Conservation (phyloP, 108 stramenopile species). For the Pseudonitzschia multiseries region DNA sequence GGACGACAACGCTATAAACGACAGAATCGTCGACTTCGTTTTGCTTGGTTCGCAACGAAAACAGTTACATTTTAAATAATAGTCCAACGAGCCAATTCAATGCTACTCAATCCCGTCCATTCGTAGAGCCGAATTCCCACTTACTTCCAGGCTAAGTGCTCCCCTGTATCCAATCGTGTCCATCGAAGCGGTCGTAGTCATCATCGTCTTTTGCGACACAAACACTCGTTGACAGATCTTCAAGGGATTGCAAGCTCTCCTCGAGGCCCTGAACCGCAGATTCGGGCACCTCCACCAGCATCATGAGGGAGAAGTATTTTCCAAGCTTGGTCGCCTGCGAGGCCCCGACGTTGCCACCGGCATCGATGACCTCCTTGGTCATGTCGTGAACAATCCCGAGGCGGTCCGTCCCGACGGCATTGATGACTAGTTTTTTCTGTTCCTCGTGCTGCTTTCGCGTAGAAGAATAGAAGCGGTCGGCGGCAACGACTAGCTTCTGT, state of each 20-base stretch:
- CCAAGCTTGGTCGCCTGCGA: slow-evolving; percentile 64
- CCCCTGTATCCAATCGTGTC: slow-evolving; percentile 20
- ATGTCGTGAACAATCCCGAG: slow-evolving; percentile 74
- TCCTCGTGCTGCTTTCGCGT: background rate
- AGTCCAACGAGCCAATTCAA: too few relatives aligned
- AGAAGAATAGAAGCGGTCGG: background rate
- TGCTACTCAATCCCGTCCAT: too few relatives aligned
- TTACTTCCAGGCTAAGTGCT: slow-evolving; percentile 13
- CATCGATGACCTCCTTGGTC: slow-evolving; percentile 58
- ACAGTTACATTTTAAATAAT: too few relatives aligned
- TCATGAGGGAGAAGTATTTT: slow-evolving; percentile 70
- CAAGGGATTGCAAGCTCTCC: slow-evolving; percentile 34
- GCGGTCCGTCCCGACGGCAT: slow-evolving; percentile 68
- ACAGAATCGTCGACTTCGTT: too few relatives aligned
- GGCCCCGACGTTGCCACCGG: slow-evolving; percentile 74
- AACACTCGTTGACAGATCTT: slow-evolving; percentile 53
- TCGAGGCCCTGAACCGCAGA: slow-evolving; percentile 34
- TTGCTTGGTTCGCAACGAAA: too few relatives aligned
- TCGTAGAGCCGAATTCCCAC: too few relatives aligned
- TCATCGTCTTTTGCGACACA: slow-evolving; percentile 32
- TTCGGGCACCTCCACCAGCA: slow-evolving; percentile 60
- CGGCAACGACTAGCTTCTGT: background rate
- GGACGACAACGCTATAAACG: too few relatives aligned
- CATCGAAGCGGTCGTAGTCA: background rate
- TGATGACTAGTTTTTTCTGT: slow-evolving; percentile 33